A percentile compares a stretch with the other conserved stretches of the same genome.
Conservation (phyloP, 2,329 filamentous ascomycete genomes). For the Aspergillus pseudotamarii region DNA sequence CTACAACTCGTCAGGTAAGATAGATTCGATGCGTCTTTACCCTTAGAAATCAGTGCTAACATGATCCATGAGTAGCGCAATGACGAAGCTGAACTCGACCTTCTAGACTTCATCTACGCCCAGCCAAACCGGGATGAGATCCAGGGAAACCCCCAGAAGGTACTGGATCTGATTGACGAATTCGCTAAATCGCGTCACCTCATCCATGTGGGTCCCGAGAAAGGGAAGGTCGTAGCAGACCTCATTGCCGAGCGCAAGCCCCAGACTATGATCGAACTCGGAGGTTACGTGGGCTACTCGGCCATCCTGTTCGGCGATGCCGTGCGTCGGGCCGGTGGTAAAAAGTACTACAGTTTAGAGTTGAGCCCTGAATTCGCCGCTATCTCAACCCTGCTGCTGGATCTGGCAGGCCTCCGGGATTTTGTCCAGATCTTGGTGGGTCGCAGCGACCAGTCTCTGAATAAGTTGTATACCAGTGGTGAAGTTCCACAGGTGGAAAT, state of each 20-base stretch:
- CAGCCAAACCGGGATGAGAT: conserved; percentile 65
- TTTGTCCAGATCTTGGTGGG: conserved; percentile 73
- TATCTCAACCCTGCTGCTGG: conserved; percentile 68
- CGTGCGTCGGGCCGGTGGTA: conserved; percentile 64
- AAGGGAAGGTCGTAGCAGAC: conserved; percentile 70
- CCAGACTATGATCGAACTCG: conserved; percentile 73
- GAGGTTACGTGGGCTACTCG: conserved; percentile 81
- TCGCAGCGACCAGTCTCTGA: conserved; percentile 66
- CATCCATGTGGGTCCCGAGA: conserved; percentile 79
- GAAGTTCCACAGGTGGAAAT: conserved; percentile 65
- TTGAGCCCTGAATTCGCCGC: conserved; percentile 73
- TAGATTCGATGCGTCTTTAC: background rate
- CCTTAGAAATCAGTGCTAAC: background rate
- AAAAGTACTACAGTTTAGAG: conserved; percentile 72
- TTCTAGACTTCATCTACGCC: conserved; percentile 69
- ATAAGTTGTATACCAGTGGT: conserved; percentile 59
- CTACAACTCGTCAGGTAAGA: background rate
- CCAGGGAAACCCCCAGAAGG: conserved; percentile 63
- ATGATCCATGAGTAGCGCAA: conserved; percentile 42
- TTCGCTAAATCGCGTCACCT: conserved; percentile 69
- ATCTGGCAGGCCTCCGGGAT: conserved; percentile 72
- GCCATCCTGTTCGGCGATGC: conserved; percentile 73
- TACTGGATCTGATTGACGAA: conserved; percentile 72
- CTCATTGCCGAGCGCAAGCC: conserved; percentile 70
- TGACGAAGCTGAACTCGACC: conserved; percentile 73